phyloP scores from a whole-genome alignment of 139 green algal genomes.

The Nannochloris sp. region DNA sequence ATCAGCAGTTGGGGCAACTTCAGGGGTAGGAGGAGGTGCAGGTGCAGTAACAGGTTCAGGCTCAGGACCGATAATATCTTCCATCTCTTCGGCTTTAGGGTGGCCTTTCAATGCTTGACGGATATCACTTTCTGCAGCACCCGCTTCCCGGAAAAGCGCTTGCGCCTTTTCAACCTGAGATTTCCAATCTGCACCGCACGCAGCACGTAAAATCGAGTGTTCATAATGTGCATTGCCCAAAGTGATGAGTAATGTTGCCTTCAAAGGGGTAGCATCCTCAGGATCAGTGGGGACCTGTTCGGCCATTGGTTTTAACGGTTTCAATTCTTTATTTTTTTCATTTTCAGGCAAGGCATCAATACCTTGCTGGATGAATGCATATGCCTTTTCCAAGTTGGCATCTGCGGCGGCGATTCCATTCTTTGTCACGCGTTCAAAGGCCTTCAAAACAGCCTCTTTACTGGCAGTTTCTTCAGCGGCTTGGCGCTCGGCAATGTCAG shows the following conservation, averaged over 20 bases:
- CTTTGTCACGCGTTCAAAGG: slow-evolving; percentile 23
- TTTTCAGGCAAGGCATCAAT: slow-evolving; percentile 27
- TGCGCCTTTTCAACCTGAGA: slow-evolving; percentile 27
- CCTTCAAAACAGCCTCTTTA: slow-evolving; percentile 4
- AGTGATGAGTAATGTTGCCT: slow-evolving; percentile 30
- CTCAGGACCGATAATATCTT: slow-evolving; percentile 28
- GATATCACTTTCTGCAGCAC: slow-evolving; percentile 30
- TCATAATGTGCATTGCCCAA: slow-evolving; percentile 34
- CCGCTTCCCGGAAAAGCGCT: slow-evolving; percentile 33
- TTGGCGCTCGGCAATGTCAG: slow-evolving; percentile 13
- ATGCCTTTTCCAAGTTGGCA: slow-evolving; percentile 12
- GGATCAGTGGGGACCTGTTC: slow-evolving; percentile 21
- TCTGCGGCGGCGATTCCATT: slow-evolving; percentile 5
- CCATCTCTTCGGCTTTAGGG: slow-evolving; percentile 25
- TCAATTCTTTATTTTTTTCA: slow-evolving; percentile 29
- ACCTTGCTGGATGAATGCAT: slow-evolving; percentile 3
- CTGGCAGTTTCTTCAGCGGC: slow-evolving; percentile 29
- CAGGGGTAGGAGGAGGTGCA: not conserved
- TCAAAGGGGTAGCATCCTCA: slow-evolving; percentile 11
- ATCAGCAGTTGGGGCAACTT: slow-evolving; percentile 10
- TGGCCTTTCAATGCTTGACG: slow-evolving; percentile 37
- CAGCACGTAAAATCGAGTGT: slow-evolving; percentile 27
- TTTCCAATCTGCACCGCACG: slow-evolving; percentile 33
- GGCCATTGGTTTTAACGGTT: slow-evolving; percentile 28
- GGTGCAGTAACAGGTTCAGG: slow-evolving; percentile 9